Conservation (phyloP, 2,329 filamentous ascomycete species). For the Stagonosporopsis rhizophila region DNA sequence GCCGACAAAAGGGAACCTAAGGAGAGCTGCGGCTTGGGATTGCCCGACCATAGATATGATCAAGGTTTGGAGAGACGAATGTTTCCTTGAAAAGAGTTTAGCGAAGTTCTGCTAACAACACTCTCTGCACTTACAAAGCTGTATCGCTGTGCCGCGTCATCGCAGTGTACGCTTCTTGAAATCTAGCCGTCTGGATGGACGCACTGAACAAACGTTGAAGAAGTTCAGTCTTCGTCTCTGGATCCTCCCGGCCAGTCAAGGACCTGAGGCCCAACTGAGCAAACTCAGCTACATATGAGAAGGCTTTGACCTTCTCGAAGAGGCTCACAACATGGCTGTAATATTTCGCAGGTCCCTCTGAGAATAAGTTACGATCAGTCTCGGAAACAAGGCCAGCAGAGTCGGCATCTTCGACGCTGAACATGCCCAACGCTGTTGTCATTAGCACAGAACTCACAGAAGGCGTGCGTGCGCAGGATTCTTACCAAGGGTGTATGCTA, state of each 20-base stretch:
- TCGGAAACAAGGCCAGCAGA: slow-evolving; percentile 71
- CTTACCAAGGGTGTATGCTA: slow-evolving; percentile 82
- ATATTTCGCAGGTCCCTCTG: slow-evolving; percentile 80
- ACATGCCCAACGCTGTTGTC: slow-evolving; percentile 41
- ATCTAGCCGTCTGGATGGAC: slow-evolving; percentile 78
- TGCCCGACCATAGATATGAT: slow-evolving; percentile 51
- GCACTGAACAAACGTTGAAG: slow-evolving; percentile 85
- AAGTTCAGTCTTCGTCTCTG: slow-evolving; percentile 57
- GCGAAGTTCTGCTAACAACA: not conserved
- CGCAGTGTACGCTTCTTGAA: slow-evolving; percentile 81
- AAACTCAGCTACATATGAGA: slow-evolving; percentile 85
- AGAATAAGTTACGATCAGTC: slow-evolving; percentile 71
- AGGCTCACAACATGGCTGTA: slow-evolving; percentile 85
- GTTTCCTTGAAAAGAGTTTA: slow-evolving; percentile 57
- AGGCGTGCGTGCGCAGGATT: not conserved
- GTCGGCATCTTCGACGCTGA: slow-evolving; percentile 49
- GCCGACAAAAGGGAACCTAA: slow-evolving; percentile 78
- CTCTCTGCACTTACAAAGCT: slow-evolving; percentile 59
- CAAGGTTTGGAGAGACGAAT: slow-evolving; percentile 73
- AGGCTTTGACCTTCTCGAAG: slow-evolving; percentile 78
- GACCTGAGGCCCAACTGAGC: slow-evolving; percentile 69
- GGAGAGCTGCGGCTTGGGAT: slow-evolving; percentile 56
- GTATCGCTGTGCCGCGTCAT: slow-evolving; percentile 75
- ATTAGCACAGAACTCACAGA: slow-evolving; percentile 24
- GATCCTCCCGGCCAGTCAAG: slow-evolving; percentile 36